Evolutionary conservation across 1,284 basidiomycete species (phyloP).

Genomic region (Volvariella surrecta): DNA sequence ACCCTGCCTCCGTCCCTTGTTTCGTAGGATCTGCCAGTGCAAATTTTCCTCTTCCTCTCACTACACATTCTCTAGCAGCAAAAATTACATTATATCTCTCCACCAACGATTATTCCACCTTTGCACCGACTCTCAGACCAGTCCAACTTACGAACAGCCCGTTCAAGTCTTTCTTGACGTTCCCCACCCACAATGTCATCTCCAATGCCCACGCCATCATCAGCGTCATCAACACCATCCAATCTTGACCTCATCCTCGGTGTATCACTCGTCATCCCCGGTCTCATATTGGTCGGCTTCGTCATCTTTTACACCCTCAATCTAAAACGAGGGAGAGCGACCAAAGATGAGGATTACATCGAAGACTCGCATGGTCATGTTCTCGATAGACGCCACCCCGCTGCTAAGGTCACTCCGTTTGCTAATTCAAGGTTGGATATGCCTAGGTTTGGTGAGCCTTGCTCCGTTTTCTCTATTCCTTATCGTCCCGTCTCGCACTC

Average conservation of each 20-base stretch:
- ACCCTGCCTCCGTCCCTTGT: too few species aligned
- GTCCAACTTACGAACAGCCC: too few species aligned
- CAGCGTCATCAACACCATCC: background rate
- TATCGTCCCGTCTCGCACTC: background rate
- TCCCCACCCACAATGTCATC: too few species aligned
- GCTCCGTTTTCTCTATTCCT: background rate
- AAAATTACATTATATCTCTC: too few species aligned
- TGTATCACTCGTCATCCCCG: background rate
- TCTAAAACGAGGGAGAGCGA: background rate
- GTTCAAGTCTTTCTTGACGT: too few species aligned
- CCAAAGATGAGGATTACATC: background rate
- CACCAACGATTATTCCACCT: too few species aligned
- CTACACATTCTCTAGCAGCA: too few species aligned
- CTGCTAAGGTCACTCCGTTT: constrained; percentile 5
- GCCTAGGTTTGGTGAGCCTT: constrained; percentile 1
- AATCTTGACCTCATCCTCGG: background rate
- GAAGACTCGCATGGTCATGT: background rate
- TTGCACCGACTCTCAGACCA: too few species aligned
- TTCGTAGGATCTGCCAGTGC: too few species aligned
- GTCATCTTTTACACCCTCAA: background rate
- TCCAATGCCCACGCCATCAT: too few species aligned
- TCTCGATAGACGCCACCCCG: constrained; percentile 4
- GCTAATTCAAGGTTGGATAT: constrained; percentile 2
- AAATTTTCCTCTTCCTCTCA: too few species aligned
- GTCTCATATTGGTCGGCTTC: background rate